Evolutionary conservation across 1,284 basidiomycete species (phyloP).

Genomic region (Ustilago sp.): DNA sequence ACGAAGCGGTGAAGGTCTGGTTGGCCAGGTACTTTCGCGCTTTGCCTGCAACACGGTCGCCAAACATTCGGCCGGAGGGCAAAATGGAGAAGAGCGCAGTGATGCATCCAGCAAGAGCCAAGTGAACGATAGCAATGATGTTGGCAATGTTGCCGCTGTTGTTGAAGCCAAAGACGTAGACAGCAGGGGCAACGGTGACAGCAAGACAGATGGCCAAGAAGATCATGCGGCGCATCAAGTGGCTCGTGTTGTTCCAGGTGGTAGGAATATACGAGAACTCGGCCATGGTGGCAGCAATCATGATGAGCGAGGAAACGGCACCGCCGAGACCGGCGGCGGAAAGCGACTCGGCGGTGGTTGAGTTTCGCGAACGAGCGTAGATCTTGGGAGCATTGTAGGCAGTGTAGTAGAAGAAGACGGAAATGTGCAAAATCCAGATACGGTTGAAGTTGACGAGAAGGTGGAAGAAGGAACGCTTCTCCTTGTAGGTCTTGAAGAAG

Average conservation of each 20-base stretch:
- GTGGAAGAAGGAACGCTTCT: conserved; percentile 68
- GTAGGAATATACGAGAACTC: conserved; percentile 68
- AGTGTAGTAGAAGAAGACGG: conserved; percentile 69
- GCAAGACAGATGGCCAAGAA: conserved; percentile 67
- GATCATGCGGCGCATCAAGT: conserved; percentile 64
- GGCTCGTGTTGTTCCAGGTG: conserved; percentile 70
- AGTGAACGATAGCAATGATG: conserved; percentile 62
- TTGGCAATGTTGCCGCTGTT: conserved; percentile 54
- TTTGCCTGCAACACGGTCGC: conserved; percentile 68
- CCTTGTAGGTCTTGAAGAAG: conserved; percentile 70
- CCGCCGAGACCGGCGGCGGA: conserved; percentile 68
- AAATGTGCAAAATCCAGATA: conserved; percentile 69
- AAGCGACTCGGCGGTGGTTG: conserved; percentile 59
- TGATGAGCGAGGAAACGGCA: conserved; percentile 66
- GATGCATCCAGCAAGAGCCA: conserved; percentile 61
- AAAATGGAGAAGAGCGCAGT: conserved; percentile 67
- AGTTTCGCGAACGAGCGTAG: conserved; percentile 75
- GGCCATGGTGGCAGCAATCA: conserved; percentile 68
- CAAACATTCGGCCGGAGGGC: conserved; percentile 67
- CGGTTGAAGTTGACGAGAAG: conserved; percentile 70
- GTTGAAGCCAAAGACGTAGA: conserved; percentile 68
- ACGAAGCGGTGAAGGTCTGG: conserved; percentile 69
- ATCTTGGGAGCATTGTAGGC: conserved; percentile 87
- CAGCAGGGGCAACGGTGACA: conserved; percentile 65
- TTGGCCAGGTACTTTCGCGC: conserved; percentile 69